These are phyloP conservation scores for Allomyces arbusculus DNA, from an alignment of 192 early-diverging fungal genomes.

Conservation along the genomic window DNA sequence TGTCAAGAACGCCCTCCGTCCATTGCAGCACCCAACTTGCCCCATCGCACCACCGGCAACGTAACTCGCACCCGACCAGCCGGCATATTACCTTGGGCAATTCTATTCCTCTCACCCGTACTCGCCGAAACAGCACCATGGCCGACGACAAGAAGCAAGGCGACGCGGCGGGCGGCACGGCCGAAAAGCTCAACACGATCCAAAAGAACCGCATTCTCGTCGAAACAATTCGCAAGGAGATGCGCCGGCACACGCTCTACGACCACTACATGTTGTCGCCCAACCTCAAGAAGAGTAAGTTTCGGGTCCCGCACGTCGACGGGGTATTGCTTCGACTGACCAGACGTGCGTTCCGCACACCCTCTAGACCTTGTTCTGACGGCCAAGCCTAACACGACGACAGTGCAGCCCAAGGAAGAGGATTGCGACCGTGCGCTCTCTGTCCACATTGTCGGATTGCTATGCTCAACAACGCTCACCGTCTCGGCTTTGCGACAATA, in stretches of 20 bases:
- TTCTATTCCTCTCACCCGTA: too few species aligned
- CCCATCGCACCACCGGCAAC: too few species aligned
- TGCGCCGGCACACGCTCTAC: constrained; percentile 11
- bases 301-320: not conserved
- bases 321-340: too few species aligned
- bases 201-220: constrained; percentile 7
- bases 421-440: not conserved
- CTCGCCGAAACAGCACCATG: too few species aligned
- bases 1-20: too few species aligned
- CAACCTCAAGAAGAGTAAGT: constrained; percentile 11
- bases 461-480: not conserved
- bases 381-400: not conserved
- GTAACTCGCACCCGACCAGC: too few species aligned
- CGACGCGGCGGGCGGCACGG: not conserved
- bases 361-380: not conserved
- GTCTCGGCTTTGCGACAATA: not conserved
- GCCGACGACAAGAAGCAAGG: not conserved
- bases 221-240: constrained; percentile 17
- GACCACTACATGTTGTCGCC: constrained; percentile 15
- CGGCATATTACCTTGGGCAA: too few species aligned
- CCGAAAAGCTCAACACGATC: not conserved
- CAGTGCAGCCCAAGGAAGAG: not conserved
- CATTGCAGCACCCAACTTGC: too few species aligned
- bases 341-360: too few species aligned
- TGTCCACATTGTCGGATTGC: rapidly evolving